Evolutionary conservation across 2,329 filamentous ascomycete genomes (phyloP).

Genomic region (Lasiodiplodia sp.): DNA sequence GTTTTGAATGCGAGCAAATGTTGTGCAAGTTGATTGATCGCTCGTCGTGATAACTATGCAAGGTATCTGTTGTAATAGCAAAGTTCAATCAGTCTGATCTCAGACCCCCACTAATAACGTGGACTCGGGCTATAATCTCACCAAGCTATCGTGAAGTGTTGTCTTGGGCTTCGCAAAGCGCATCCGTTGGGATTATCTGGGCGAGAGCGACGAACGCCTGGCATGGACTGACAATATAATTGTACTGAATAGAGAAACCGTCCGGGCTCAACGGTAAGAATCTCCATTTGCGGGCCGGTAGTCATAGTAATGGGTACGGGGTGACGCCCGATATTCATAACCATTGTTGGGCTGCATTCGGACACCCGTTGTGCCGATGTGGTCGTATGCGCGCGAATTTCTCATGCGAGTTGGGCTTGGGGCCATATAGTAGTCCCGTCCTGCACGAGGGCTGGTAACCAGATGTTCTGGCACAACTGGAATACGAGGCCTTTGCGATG

Average conservation of each 20-base stretch:
- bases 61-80: neutral
- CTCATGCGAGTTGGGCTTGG: constrained; percentile 13
- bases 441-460: neutral
- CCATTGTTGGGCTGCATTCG: neutral
- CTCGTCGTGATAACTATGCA: neutral
- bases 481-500: neutral
- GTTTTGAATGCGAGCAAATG: neutral
- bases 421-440: neutral
- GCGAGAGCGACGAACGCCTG: neutral
- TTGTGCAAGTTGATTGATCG: neutral
- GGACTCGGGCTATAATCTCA: neutral
- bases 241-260: neutral
- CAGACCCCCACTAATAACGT: neutral
- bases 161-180: neutral
- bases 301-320: constrained; percentile 1
- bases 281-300: constrained; percentile 4
- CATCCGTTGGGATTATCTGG: neutral
- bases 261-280: neutral
- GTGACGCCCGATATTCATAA: neutral
- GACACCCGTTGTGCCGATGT: neutral
- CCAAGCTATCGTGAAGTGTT: neutral
- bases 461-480: constrained; percentile 10
- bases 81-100: neutral
- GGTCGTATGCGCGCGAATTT: constrained; percentile 1
- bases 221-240: neutral